phyloP scores from a whole-genome alignment of 495 filamentous ascomycete species.

The Talaromyces trachyspermus region DNA sequence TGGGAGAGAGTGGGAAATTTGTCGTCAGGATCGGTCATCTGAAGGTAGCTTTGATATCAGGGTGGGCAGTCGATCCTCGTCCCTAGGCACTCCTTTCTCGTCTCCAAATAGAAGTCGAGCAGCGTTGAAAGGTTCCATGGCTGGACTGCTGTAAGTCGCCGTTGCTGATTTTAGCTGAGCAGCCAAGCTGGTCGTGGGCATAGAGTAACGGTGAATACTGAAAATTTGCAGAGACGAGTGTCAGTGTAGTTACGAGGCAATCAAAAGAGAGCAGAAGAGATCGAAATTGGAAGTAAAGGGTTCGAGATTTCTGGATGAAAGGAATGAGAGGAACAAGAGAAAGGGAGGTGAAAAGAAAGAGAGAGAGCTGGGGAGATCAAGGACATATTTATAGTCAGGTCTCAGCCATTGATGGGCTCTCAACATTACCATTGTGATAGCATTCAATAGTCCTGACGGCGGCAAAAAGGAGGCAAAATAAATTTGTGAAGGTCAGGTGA shows the following conservation, averaged over 20 bases:
- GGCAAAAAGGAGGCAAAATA: conserved; percentile 7
- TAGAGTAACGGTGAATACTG: conserved; percentile 80
- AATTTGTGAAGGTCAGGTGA: conserved; percentile 1
- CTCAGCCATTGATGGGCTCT: conserved; percentile 2
- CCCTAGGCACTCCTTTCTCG: conserved; percentile 40
- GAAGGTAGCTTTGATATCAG: conserved; percentile 61
- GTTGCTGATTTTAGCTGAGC: conserved; percentile 48
- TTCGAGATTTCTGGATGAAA: conserved; percentile 10
- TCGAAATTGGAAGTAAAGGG: conserved; percentile 9
- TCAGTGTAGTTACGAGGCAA: background rate
- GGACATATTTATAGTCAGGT: conserved; percentile 1
- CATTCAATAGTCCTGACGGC: conserved; percentile 12
- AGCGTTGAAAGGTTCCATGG: conserved; percentile 66
- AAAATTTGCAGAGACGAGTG: background rate
- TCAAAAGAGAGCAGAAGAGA: conserved; percentile 9
- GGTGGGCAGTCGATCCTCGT: conserved; percentile 48
- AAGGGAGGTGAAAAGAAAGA: conserved; percentile 11
- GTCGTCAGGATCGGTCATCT: conserved; percentile 69
- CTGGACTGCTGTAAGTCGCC: conserved; percentile 33
- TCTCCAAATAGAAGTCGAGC: conserved; percentile 79
- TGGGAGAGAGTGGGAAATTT: conserved; percentile 76
- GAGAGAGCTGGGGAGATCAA: conserved; percentile 12
- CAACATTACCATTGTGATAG: background rate
- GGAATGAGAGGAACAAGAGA: conserved; percentile 10
- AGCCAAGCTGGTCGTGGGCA: conserved; percentile 65